A percentile compares a stretch with the other conserved stretches of the same genome.
Conservation (phyloP, 2,329 filamentous ascomycete genomes). For the Seiridium unicorne region DNA sequence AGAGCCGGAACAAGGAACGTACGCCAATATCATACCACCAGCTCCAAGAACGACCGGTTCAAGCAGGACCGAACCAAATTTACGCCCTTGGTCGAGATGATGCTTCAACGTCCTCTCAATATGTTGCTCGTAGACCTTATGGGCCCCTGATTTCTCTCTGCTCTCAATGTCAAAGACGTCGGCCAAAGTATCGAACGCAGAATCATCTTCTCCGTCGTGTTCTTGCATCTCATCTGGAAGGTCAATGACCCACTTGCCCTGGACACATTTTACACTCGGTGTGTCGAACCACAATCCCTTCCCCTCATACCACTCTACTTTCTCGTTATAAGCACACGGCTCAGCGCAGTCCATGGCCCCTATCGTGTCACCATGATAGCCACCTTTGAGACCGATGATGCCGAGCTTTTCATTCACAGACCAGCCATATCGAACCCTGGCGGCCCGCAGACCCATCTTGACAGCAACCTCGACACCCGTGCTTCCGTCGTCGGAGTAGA, state of each 20-base stretch:
- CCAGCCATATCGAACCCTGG: conserved; percentile 67
- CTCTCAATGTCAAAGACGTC: conserved; percentile 59
- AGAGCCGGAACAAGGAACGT: conserved; percentile 31
- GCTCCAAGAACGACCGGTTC: conserved; percentile 80
- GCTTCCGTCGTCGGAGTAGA: conserved; percentile 82
- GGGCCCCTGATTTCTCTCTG: conserved; percentile 43
- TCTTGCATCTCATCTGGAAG: conserved; percentile 47
- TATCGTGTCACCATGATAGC: conserved; percentile 86
- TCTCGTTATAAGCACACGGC: conserved; percentile 74
- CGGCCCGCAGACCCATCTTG: conserved; percentile 78
- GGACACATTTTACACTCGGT: conserved; percentile 65
- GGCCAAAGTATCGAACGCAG: conserved; percentile 45
- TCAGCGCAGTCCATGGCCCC: conserved; percentile 85
- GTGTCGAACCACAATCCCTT: conserved; percentile 81
- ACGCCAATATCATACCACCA: conserved; percentile 80
- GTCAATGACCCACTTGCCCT: conserved; percentile 66
- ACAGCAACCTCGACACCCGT: conserved; percentile 81
- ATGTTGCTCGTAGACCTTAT: conserved; percentile 55
- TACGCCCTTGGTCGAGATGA: conserved; percentile 55
- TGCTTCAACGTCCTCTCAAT: conserved; percentile 54
- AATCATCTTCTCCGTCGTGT: conserved; percentile 38
- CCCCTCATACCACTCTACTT: conserved; percentile 82
- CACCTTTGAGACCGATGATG: conserved; percentile 73
- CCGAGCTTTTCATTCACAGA: conserved; percentile 55
- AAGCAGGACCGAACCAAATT: conserved; percentile 75